These are phyloP conservation scores for Tephrocybe sp. DNA, from an alignment of 768 basidiomycete species.

Conservation along the genomic window DNA sequence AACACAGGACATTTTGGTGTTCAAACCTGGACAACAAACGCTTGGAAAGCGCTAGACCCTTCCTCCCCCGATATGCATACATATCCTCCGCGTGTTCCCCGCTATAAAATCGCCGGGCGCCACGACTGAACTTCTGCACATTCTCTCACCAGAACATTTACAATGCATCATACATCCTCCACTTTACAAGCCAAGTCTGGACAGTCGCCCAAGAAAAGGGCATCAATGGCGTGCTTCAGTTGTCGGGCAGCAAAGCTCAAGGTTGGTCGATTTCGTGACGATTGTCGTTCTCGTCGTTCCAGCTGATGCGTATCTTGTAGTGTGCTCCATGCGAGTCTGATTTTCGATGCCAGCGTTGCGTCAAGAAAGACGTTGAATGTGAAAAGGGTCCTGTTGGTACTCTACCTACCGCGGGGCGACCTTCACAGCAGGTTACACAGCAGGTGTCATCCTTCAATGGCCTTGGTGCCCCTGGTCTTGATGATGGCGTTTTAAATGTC, in stretches of 20 bases:
- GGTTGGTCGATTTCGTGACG: slow-evolving; percentile 27
- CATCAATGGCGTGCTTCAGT: slow-evolving; percentile 51
- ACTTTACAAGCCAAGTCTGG: background rate
- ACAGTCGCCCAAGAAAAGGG: slow-evolving; percentile 29
- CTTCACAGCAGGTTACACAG: background rate
- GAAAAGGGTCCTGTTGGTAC: slow-evolving; percentile 8
- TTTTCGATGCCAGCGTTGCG: slow-evolving; percentile 8
- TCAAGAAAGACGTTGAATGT: slow-evolving; percentile 1
- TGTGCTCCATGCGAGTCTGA: slow-evolving; percentile 2
- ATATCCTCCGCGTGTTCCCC: background rate
- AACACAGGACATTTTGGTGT: no score
- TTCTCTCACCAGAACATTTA: no score
- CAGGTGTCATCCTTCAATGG: no score
- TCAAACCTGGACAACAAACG: background rate
- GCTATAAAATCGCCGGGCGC: background rate
- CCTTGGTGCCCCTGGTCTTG: no score
- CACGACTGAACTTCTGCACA: background rate
- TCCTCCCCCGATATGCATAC: background rate
- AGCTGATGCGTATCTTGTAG: background rate
- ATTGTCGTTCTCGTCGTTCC: background rate
- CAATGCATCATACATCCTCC: background rate
- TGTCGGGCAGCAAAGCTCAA: slow-evolving; percentile 59
- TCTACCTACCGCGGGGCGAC: background rate
- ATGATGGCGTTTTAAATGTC: no score
- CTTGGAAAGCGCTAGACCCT: background rate